Base-by-base conservation (phyloP, 1,284 basidiomycete genomes). In the Rhodotorula mucilaginosa region DNA sequence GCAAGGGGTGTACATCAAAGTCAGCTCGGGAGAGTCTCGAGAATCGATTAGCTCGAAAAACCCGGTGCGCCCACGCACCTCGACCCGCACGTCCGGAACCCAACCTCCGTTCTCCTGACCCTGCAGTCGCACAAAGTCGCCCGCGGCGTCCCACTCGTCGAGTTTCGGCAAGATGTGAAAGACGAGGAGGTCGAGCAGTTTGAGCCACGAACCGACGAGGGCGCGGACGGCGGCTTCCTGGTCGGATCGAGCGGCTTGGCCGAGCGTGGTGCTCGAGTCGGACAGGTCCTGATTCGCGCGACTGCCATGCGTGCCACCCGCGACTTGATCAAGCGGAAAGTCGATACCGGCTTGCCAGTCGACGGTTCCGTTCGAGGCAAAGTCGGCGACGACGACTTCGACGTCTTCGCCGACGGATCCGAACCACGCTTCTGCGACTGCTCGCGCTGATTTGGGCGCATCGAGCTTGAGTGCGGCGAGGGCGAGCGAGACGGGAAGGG, bases 81-180 rank as follows among this genome's bases (percentile, higher is more conserved):
- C 71, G 58, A 76, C 69, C 16, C 75, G 44, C 34, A 56, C 56
- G 34, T 76, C 73, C 7, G 70, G 73, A 10, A 76, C 65, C 70
- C 70, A 76, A 0, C 75, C 73, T 0, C 73, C 73, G 26, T 74
- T 76, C 65, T 76, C 75, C 46, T 68, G 62, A 16, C 69, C 58
- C 23, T 76, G 75, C 12, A 68, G 21, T 8, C 73, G 48, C 18
- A 70, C 65, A 58, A 71, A 72, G 46, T 76, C 75, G 4, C 64
- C 73, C 62, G 75, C 75, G 2, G 73, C 75, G 26, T 76, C 75
- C 73, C 73, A 76, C 26, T 76, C 73, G n/a, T 69, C 70, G 12
- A 76, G 61, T 6, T 56, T 51, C 7, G 75, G 75, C 44, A 71
- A 54, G 48, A 76, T 63, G 47, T 74, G 70, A 47, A 76, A 58